Evolutionary conservation across 1,284 basidiomycete species (phyloP).

Genomic region (Apiotrichum brassicae): DNA sequence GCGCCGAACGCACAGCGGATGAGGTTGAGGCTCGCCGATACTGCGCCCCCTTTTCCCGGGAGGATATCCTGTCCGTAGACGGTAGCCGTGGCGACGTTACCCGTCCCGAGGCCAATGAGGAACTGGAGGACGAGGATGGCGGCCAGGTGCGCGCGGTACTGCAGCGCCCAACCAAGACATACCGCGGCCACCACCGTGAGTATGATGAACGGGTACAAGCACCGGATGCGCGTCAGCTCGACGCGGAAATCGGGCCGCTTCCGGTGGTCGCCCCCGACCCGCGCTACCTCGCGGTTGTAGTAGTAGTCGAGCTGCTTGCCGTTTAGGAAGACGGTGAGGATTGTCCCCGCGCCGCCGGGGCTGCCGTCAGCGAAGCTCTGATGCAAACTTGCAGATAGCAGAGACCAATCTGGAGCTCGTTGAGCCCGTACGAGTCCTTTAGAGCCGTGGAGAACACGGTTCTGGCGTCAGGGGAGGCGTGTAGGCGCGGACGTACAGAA

Average conservation of each 20-base stretch:
- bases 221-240: conserved; percentile 31
- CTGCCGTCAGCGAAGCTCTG: conserved; percentile 11
- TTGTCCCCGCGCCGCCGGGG: conserved; percentile 37
- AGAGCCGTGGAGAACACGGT: conserved; percentile 43
- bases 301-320: conserved; percentile 42
- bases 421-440: conserved; percentile 35
- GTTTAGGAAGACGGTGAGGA: conserved; percentile 30
- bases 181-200: conserved; percentile 23
- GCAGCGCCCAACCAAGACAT: conserved; percentile 36
- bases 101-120: conserved; percentile 35
- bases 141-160: conserved; percentile 30
- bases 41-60: conserved; percentile 41
- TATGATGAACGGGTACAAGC: conserved; percentile 28
- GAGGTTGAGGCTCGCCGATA: conserved; percentile 44
- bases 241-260: conserved; percentile 36
- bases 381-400: conserved; percentile 40
- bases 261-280: conserved; percentile 37
- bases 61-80: conserved; percentile 43
- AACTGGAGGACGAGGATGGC: conserved; percentile 32
- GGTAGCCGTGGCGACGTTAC: conserved; percentile 29
- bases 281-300: conserved; percentile 34
- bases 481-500: neutral
- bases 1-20: conserved; percentile 45
- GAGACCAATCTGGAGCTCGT: conserved; percentile 44
- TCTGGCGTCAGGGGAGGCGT: neutral